A percentile compares a stretch with the other conserved stretches of the same genome.
Evolutionary conservation across 257 asterid species (phyloP).

Genomic region (Galeopsis tetrahit): DNA sequence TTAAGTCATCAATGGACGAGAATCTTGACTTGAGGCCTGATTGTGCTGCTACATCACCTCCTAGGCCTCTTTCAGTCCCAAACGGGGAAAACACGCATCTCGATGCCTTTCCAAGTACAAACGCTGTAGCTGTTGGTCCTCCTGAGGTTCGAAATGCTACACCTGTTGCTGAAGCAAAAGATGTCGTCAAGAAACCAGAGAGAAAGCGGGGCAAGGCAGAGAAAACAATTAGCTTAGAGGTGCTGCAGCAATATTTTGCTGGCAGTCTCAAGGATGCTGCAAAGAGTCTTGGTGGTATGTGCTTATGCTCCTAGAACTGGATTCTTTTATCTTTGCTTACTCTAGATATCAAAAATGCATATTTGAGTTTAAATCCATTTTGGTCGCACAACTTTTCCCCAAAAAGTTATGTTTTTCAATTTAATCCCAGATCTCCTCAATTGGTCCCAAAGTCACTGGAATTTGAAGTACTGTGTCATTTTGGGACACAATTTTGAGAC

Average conservation of each 20-base stretch:
- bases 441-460: no score
- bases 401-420: no score
- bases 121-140: conserved; percentile 41
- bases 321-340: conserved; percentile 11
- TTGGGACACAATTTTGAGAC: no score
- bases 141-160: conserved; percentile 46
- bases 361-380: no score
- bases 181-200: conserved; percentile 63
- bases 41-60: conserved; percentile 46
- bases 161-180: conserved; percentile 46
- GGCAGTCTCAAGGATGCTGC: conserved; percentile 98
- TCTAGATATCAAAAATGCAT: neutral
- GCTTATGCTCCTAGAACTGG: conserved; percentile 30
- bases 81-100: conserved; percentile 43
- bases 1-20: conserved; percentile 54
- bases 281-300: conserved; percentile 88
- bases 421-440: no score
- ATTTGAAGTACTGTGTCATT: no score
- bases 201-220: conserved; percentile 91
- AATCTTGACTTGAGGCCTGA: conserved; percentile 48
- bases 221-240: conserved; percentile 88
- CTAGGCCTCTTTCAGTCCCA: conserved; percentile 42
- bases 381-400: no score
- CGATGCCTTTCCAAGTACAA: conserved; percentile 45
- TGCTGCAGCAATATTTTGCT: conserved; percentile 84